Evolutionary conservation across 2,329 filamentous ascomycete species (phyloP), one percentile per base, ranked within the genome.

Genomic region (Meredithiella fracta): DNA sequence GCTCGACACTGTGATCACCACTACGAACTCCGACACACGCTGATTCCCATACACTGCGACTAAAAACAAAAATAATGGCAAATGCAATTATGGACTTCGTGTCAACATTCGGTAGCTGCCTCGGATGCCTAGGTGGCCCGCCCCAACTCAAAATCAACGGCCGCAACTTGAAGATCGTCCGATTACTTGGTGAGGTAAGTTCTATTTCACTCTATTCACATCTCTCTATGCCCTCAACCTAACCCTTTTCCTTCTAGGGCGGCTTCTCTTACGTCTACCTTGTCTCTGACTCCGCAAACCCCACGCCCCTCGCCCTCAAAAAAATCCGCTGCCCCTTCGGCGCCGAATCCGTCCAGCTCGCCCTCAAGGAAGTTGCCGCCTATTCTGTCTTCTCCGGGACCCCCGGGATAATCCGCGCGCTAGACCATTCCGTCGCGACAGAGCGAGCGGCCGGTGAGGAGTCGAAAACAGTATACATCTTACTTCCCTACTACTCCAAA

Each of bases 231-330:
- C 29, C 5, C 29, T 11, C 15, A 44, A n/a, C 2, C 40, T 44
- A 44, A 44, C 40, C 11, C 15, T 2, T 8, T 44, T 2, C 26
- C 15, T 40, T 26, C 17, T 57, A 91, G 85, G 92, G 92, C 67
- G 92, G 92, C 65, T 98, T 98, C 75, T 95, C 89, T 61, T 98
- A 97, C 70, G 92, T 98, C 63, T 98, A 98, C 72, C 86, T 98
- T 59, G 92, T 98, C 59, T 86, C 97, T 74, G 90, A 96, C 68
- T 91, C 85, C 51, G 75, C 80, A 55, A 85, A 81, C 54, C 85
- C 86, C 59, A 82, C 91, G 64, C 79, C 95, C 50, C 91, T 94
- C 68, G 92, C 92, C 17, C 82, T 97, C 60, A 98, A 98, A 71
- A 98, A 98, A 77, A 98, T 98, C 69, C 84, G 91, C 66, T 98